A percentile compares a stretch with the other conserved stretches of the same genome.
Evolutionary conservation across 2,329 filamentous ascomycete species (phyloP).

Genomic region (Alternaria sp.): DNA sequence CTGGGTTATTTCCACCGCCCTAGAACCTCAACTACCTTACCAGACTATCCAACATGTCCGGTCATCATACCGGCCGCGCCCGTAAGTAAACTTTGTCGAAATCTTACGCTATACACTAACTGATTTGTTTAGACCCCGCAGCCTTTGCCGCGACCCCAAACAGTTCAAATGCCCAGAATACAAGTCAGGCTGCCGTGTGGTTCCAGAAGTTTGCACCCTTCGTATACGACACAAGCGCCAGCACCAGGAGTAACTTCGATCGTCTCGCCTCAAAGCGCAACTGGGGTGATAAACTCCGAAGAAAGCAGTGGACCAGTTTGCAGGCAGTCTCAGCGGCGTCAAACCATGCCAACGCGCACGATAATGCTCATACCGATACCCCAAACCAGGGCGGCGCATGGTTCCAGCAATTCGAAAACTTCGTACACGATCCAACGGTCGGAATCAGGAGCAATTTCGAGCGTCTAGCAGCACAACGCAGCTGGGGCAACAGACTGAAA

Average conservation of each 20-base stretch:
- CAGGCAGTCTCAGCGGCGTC: neutral
- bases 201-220: neutral
- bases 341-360: neutral
- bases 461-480: constrained; percentile 8
- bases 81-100: neutral
- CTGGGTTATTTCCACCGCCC: neutral
- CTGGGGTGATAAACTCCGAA: neutral
- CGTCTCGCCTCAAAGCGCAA: neutral
- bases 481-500: constrained; percentile 3
- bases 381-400: constrained; percentile 5
- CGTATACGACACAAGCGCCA: neutral
- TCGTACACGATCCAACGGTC: constrained; percentile 4
- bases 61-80: neutral
- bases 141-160: neutral
- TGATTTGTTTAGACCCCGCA: neutral
- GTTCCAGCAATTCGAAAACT: constrained; percentile 8
- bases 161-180: neutral
- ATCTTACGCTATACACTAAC: neutral
- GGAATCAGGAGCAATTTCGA: constrained; percentile 13
- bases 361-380: neutral
- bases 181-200: neutral
- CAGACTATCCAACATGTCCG: neutral
- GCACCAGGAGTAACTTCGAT: neutral
- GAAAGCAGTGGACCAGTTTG: neutral
- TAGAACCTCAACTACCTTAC: neutral